phyloP scores from a whole-genome alignment of 2,329 filamentous ascomycete genomes.

The Madurella mycetomatis region DNA sequence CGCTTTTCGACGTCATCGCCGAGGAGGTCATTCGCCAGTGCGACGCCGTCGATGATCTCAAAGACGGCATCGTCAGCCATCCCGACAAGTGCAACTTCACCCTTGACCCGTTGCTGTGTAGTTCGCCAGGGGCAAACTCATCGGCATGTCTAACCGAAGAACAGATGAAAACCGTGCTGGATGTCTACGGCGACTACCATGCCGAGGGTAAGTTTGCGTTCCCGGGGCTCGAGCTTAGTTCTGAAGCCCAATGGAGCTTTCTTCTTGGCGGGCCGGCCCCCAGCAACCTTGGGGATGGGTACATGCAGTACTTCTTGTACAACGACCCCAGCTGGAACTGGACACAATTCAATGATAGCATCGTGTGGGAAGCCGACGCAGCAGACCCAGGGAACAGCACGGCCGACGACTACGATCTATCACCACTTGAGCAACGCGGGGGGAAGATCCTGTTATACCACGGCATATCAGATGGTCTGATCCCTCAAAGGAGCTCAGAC shows the following conservation, averaged over 20 bases:
- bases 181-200: conserved; percentile 12
- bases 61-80: conserved; percentile 43
- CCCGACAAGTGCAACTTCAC: conserved; percentile 39
- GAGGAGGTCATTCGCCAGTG: conserved; percentile 42
- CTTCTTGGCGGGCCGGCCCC: conserved; percentile 22
- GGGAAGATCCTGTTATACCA: conserved; percentile 46
- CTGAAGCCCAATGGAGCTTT: conserved; percentile 38
- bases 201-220: conserved; percentile 35
- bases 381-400: conserved; percentile 36
- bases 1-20: conserved; percentile 34
- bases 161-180: conserved; percentile 5
- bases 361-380: conserved; percentile 29
- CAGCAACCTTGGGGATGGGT: conserved; percentile 33
- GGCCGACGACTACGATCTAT: conserved; percentile 38
- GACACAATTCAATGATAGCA: conserved; percentile 32
- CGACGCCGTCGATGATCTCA: conserved; percentile 43
- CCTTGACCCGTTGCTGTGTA: conserved; percentile 35
- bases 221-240: conserved; percentile 43
- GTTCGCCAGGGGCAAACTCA: conserved; percentile 10
- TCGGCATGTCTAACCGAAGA: conserved; percentile 26
- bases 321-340: conserved; percentile 36
- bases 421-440: conserved; percentile 36
- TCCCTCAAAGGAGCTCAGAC: conserved; percentile 35
- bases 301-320: conserved; percentile 38
- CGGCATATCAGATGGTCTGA: conserved; percentile 39